phyloP scores from a whole-genome alignment of 441 rosid species.

The Syzygium malaccense region DNA sequence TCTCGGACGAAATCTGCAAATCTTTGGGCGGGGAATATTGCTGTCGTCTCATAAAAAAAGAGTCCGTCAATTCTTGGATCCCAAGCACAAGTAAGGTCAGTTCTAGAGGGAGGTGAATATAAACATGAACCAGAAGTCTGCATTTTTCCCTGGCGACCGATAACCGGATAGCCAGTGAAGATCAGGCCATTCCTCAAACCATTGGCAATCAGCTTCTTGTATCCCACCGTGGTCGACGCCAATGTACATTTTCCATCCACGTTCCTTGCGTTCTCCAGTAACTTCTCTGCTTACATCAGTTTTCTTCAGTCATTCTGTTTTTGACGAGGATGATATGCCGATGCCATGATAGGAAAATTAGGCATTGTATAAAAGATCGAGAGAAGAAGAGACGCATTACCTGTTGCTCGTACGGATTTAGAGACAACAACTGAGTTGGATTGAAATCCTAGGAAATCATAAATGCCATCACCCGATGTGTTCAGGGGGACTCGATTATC shows the following conservation, averaged over 20 bases:
- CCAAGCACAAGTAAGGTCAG: constrained; percentile 63
- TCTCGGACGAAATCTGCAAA: constrained; percentile 53
- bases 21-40: constrained; percentile 44
- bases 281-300: constrained; percentile 39
- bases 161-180: constrained; percentile 74
- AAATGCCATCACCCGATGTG: constrained; percentile 44
- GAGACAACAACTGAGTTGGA: constrained; percentile 48
- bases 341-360: neutral
- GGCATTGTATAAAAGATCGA: neutral
- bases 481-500: constrained; percentile 48
- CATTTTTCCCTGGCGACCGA: constrained; percentile 70
- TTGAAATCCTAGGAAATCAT: constrained; percentile 77
- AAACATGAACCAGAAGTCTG: constrained; percentile 83
- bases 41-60: constrained; percentile 66
- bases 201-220: constrained; percentile 55
- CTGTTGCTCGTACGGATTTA: constrained; percentile 46
- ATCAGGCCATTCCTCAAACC: constrained; percentile 57
- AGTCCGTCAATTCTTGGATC: constrained; percentile 72
- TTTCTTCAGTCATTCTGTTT: neutral
- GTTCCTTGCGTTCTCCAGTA: constrained; percentile 33
- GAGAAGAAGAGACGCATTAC: constrained; percentile 14
- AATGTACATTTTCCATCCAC: constrained; percentile 49
- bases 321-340: neutral
- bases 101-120: constrained; percentile 39
- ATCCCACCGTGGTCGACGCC: constrained; percentile 43